Percentiles rank a stretch among this genome's conserved stretches.
Evolutionary conservation across 208 protist genomes (phyloP).

Genomic region (Crithidia acanthocephali): DNA sequence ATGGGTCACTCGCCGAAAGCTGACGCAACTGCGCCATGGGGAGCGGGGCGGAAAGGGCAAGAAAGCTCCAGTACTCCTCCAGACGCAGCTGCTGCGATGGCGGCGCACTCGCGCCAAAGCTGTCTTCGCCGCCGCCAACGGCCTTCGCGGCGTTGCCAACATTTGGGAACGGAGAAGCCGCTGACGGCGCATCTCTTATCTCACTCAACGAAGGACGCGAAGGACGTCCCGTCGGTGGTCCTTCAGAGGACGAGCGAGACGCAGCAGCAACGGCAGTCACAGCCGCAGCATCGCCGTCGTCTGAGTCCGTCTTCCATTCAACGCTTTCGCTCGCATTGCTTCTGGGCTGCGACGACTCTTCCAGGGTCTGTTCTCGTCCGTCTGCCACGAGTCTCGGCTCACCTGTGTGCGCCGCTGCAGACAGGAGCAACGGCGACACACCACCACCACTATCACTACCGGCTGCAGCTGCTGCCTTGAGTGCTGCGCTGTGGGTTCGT

Average conservation of each 20-base stretch:
- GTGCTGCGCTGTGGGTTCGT: too few species aligned
- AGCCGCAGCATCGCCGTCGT: neutral
- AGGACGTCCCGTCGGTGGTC: neutral
- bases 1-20: neutral
- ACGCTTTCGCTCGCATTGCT: neutral
- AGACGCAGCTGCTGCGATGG: slow-evolving; percentile 5
- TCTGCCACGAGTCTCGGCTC: too few species aligned
- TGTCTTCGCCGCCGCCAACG: neutral
- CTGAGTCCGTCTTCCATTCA: slow-evolving; percentile 10
- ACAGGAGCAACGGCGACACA: too few species aligned
- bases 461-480: too few species aligned
- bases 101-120: neutral
- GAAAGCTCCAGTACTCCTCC: slow-evolving; percentile 26
- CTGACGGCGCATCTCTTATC: too few species aligned
- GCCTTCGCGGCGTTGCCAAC: too few species aligned
- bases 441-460: too few species aligned
- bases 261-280: neutral
- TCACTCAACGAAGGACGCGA: too few species aligned
- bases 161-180: too few species aligned
- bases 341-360: neutral
- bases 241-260: neutral
- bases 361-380: neutral
- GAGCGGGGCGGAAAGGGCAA: slow-evolving; percentile 21
- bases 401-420: too few species aligned
- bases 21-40: slow-evolving; percentile 12